Base-by-base conservation (phyloP, 306 rosid species). In the Adenanthera pavonina region DNA sequence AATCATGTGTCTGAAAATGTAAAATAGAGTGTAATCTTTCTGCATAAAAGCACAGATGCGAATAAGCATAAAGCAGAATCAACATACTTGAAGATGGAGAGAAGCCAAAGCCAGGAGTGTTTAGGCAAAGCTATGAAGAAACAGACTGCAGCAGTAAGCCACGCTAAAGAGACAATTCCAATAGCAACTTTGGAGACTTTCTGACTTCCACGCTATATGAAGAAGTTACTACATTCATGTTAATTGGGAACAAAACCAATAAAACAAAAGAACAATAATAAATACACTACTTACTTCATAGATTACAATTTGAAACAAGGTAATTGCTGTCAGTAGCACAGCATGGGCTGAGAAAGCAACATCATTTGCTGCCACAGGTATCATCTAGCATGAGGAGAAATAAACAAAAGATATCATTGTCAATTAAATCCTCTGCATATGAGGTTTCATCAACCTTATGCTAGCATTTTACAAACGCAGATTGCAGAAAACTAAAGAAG, bases 21-120 rank as follows among this genome's bases (percentile, higher is more conserved):
- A 64, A 64, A 13, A 47, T 6, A 13, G 52, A n/a, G 64, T 1
- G 35, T 47, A 49, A 44, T 20, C 49, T 69, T 34, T 20, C 12
- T 38, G 36, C 34, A 25, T 49, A 41, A 79, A 36, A 53, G 59
- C 20, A 75, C 53, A 7, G 38, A 59, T 19, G 7, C 47, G 78
- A 81, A 46, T 61, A 52, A 62, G 66, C 43, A 75, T 43, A 69
- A 67, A 57, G 69, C 47, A 85, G n/a, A 72, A 20, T 73, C 59
- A 47, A 61, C 87, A 78, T 86, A 95, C 98, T 89, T 95, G 86
- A 95, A 93, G 43, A 91, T 71, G 30, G 85, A 64, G 76, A 95
- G 80, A 10, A 95, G 91, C 99, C 98, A 95, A 65, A 95, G 98
- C 98, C 99, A 95, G 41, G 93, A 90, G 89, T 93, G 90, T 81